Percentiles rank a stretch among this genome's conserved stretches.
Conservation (phyloP, 2,329 filamentous ascomycete species). For the Penicillium rolfsii region DNA sequence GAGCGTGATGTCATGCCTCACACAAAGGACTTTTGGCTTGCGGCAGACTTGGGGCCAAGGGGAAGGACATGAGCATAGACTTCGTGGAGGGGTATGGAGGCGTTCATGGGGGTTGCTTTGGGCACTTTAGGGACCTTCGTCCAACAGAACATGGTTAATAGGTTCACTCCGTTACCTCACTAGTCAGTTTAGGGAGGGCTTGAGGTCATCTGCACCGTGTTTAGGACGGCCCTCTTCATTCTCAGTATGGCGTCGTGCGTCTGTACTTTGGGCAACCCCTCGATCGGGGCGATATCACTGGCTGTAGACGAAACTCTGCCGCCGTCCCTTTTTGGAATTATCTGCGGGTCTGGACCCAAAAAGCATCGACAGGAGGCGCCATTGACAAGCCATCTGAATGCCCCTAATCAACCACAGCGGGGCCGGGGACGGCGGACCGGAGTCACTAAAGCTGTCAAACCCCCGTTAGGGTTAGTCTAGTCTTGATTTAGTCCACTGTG, state of each 20-base stretch:
- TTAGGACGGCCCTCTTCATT: background rate
- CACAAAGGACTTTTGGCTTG: background rate
- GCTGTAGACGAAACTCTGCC: background rate
- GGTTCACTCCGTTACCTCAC: background rate
- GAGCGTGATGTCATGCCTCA: conserved; percentile 19
- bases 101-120: conserved; percentile 16
- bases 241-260: background rate
- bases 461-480: background rate
- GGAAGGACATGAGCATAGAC: background rate
- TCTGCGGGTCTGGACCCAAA: background rate
- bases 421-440: conserved; percentile 29
- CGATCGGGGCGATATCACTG: background rate
- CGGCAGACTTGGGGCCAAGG: background rate
- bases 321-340: background rate
- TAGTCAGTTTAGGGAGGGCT: background rate
- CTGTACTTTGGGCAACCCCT: conserved; percentile 1
- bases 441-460: conserved; percentile 28
- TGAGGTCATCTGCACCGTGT: background rate
- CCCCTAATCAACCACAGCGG: conserved; percentile 4
- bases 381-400: background rate
- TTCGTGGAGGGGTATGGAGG: conserved; percentile 1
- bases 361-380: background rate
- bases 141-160: background rate
- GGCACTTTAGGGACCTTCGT: background rate
- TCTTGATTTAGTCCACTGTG: background rate